phyloP scores from a whole-genome alignment of 2,329 filamentous ascomycete genomes.

The Aspergillus pseudonomiae region DNA sequence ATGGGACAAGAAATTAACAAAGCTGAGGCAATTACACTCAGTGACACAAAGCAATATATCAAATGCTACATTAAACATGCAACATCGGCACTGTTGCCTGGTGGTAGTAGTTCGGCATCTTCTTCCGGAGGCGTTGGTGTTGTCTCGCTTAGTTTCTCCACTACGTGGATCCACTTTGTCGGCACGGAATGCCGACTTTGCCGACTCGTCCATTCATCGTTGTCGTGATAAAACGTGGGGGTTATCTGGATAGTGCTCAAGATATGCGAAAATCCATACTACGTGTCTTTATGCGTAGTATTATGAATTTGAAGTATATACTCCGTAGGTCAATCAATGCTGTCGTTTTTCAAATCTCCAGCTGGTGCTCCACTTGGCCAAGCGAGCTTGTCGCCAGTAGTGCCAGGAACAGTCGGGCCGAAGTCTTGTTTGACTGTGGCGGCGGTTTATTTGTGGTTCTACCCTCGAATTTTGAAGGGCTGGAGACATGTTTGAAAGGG shows the following conservation, averaged over 20 bases:
- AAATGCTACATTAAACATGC: no score
- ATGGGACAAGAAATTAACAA: neutral
- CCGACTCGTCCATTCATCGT: neutral
- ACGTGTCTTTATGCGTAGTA: neutral
- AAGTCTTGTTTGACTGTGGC: neutral
- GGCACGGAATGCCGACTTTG: neutral
- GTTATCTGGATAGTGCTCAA: neutral
- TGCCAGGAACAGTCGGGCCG: neutral
- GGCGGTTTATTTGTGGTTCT: neutral
- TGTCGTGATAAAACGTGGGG: neutral
- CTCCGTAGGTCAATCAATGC: no score
- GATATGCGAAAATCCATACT: neutral
- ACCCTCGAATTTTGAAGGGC: neutral
- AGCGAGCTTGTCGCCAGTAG: slow-evolving; percentile 9
- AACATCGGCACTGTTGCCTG: neutral
- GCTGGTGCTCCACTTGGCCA: neutral
- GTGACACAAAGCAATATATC: no score
- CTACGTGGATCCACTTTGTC: neutral
- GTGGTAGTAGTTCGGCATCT: neutral
- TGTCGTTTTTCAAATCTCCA: neutral
- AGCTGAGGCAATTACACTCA: neutral
- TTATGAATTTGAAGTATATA: neutral
- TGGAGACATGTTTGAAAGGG: neutral
- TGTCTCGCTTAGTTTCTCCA: neutral
- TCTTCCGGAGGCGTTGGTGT: neutral